Conservation (phyloP, 192 early-diverging fungal species). For the Chytriomyces sp. region DNA sequence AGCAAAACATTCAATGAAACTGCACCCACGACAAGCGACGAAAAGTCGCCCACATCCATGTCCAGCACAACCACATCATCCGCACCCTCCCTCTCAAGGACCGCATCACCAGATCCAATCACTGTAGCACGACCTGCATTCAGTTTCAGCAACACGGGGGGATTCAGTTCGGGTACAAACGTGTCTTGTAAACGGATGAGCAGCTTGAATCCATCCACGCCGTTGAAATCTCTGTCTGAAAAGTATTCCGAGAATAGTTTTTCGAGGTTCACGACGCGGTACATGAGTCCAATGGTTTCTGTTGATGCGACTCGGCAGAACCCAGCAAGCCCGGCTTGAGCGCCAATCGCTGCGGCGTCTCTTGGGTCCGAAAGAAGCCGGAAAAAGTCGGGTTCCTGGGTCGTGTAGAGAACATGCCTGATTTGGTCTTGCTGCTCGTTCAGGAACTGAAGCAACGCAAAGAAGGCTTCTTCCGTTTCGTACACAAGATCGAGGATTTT, state of each 20-base stretch:
- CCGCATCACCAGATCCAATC: not conserved
- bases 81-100: not conserved
- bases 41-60: constrained; percentile 18
- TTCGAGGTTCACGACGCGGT: constrained; percentile 10
- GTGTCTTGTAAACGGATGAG: not conserved
- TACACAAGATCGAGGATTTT: constrained; percentile 13
- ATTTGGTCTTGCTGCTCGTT: constrained; percentile 24
- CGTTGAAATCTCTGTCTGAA: constrained; percentile 23
- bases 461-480: constrained; percentile 17
- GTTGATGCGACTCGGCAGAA: not conserved
- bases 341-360: not conserved
- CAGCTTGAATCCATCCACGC: constrained; percentile 14
- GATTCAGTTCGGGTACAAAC: constrained; percentile 14
- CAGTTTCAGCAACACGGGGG: constrained; percentile 1
- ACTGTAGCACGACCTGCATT: not conserved
- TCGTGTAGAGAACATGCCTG: constrained; percentile 6
- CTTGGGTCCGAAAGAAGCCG: constrained; percentile 7
- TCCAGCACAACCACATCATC: constrained; percentile 5
- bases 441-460: constrained; percentile 14
- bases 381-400: constrained; percentile 20
- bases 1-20: constrained; percentile 7
- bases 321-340: not conserved
- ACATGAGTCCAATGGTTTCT: constrained; percentile 12
- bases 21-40: constrained; percentile 22
- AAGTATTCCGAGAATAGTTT: constrained; percentile 8